Base-by-base conservation (phyloP, 768 basidiomycete species). In the Russula brevipes region DNA sequence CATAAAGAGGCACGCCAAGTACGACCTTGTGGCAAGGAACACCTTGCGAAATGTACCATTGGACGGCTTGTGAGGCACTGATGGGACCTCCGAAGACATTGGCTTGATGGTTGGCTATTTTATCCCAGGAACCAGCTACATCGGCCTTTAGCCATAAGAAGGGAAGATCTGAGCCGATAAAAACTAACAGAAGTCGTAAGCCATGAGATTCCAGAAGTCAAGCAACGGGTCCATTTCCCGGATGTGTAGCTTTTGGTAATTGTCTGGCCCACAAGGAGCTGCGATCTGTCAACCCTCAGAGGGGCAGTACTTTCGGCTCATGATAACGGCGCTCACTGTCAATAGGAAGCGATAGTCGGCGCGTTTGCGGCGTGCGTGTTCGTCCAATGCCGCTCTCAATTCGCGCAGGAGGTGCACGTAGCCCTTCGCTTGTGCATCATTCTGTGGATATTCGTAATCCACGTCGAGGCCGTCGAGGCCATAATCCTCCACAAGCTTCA, bases 191-290 rank as follows among this genome's bases (percentile, higher is more conserved):
- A 88, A 92, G 72, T 92, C 91, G 67, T 93, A 92, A 1, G 88
- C 86, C 97, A 99, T 99, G 73, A 99, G 76, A 72, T 99, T 98
- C 95, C 94, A 98, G 73, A 98, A 94, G 70, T 93, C 90, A 30
- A 99, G 85, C 61, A 82, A 86, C 63, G 79, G 79, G 72, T 94
- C 88, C 95, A 99, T 98, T 64, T 91, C 91, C 30, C 74, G 76
- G 51, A 94, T 79, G 63, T 85, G 80, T 7, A 98, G 78, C 67
- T 87, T 90, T 72, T 85, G 77, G 75, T 93, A 94, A 69, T 97
- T 86, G 66, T 88, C 81, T 2, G 88, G 83, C 36, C 97, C 97
- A 73, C 94, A 96, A 2, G 97, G 95, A 1, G 96, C 91, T 44
- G 93, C 92, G 58, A 96, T 88, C 90, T 94, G 59, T 51, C 36